Evolutionary conservation across 345 rosid genomes (phyloP), one percentile per base, ranked within the genome.

Genomic region (Boechera divaricarpa): DNA sequence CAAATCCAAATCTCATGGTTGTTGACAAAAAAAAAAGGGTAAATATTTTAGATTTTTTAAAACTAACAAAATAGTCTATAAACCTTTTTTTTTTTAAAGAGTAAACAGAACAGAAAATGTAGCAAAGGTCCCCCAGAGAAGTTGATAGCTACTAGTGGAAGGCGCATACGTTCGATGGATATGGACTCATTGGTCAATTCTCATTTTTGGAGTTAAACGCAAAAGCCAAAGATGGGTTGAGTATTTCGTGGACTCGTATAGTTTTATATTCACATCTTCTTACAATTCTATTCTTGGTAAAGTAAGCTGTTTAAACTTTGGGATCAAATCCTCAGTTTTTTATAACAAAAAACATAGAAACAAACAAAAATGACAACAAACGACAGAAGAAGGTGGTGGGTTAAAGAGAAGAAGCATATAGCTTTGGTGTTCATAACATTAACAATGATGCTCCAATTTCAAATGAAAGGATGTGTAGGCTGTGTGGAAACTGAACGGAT

Each of bases 401-500:
- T 21, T 21, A 52, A 52, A 52, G 29, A 29, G 31, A 26, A 52
- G 56, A 52, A 59, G 1, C 10, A 47, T 15, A 7, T 36, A n/a
- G 52, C 60, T 72, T 28, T 61, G 18, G 69, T 61, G 36, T 49
- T 72, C 6, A 61, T 72, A 24, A 38, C 76, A 7, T 10, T 72
- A 18, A 61, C 69, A 62, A 49, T 72, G 76, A 64, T 74, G 7
- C 35, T 74, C 31, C 65, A 54, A 2, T 9, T 53, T 2, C 77
- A 54, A 54, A 45, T 32, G 28, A 53, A 65, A 63, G 42, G 8
- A 48, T 36, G 52, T 26, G 21, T 18, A 24, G 24, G 73, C 39
- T 75, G 73, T 67, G 28, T 67, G 10, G 73, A 75, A 28, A 39
- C 38, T n/a, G 73, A 75, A 67, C 31, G 73, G 58, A 48, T 9